phyloP scores from a whole-genome alignment of 371 early-diverging fungal genomes.

The Blakeslea trispora region DNA sequence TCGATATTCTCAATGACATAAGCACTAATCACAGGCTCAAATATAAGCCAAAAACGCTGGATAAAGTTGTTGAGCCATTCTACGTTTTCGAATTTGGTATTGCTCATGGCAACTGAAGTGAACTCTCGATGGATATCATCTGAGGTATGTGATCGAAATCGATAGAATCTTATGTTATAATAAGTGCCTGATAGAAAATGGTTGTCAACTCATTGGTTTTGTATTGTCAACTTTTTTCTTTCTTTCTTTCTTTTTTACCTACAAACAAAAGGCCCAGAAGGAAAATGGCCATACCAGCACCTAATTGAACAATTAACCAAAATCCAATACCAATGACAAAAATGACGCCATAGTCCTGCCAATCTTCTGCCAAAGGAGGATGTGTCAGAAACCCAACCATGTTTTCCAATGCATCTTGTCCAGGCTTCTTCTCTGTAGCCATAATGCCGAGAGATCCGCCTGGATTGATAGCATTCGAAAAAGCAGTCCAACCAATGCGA shows the following conservation, averaged over 20 bases:
- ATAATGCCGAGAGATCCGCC: slow-evolving; percentile 22
- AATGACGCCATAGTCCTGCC: slow-evolving; percentile 42
- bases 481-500: slow-evolving; percentile 39
- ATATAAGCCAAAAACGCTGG: slow-evolving; percentile 89
- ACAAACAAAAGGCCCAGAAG: slow-evolving; percentile 45
- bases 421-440: slow-evolving; percentile 20
- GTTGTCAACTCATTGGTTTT: too few species aligned
- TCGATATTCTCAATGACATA: slow-evolving; percentile 76
- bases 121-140: slow-evolving; percentile 73
- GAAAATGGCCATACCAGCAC: slow-evolving; percentile 47
- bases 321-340: slow-evolving; percentile 36
- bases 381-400: background rate
- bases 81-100: slow-evolving; percentile 73
- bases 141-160: slow-evolving; percentile 62
- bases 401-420: background rate
- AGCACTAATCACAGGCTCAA: slow-evolving; percentile 89
- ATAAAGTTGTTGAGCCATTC: slow-evolving; percentile 96
- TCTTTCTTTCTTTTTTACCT: slow-evolving; percentile 28
- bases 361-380: slow-evolving; percentile 26
- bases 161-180: slow-evolving; percentile 63
- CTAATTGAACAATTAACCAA: slow-evolving; percentile 36
- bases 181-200: slow-evolving; percentile 59
- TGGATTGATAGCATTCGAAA: slow-evolving; percentile 27
- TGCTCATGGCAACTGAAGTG: slow-evolving; percentile 46
- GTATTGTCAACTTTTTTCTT: too few species aligned